Base-by-base conservation (phyloP, 2,329 filamentous ascomycete genomes). In the Thermothelomyces thermophilus region DNA sequence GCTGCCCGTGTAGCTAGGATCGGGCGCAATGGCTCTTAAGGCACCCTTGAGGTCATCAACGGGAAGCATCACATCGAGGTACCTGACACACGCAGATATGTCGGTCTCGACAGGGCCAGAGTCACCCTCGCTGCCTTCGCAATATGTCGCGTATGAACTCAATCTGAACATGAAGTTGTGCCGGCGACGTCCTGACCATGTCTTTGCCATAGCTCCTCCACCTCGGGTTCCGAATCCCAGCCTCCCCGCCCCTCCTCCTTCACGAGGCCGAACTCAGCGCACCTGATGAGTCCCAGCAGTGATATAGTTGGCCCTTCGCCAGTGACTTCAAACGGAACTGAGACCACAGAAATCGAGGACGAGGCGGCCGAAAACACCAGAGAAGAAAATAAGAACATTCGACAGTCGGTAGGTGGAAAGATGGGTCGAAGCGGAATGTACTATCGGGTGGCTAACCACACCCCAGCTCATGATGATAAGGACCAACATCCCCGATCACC, bases 291-390 rank as follows among this genome's bases (percentile, higher is more conserved):
- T 68, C 75, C 84, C 54, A 80, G 73, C 61, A 83, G 76, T 63
- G 82, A 86, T 59, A 79, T 84, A 57, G 84, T 90, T 46, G 87
- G 88, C 35, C 87, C 87, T 9, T 91, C 87, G 16, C 87, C 88
- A 7, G 87, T 91, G 20, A 90, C 89, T 44, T 93, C 88, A 34
- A 90, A 87, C 64, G 86, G 87, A 52, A 93, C 88, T 20, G 86
- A 85, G 61, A 83, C 79, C 34, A 91, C 88, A 10, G 88, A 93
- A 64, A 90, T 93, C 47, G 88, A 93, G 55, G 87, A 91, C 56
- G 86, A 90, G 42, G 74, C 77, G 36, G 83, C 87, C 55, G 83
- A 83, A 58, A 73, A 76, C 56, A 62, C 64, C 44, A 60, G 57
- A 45, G 60, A 68, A 57, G 60, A 68, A 57, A 63, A 68, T 22